phyloP scores from a whole-genome alignment of 1,139 yeast species.

The Blastobotrys aristatus region DNA sequence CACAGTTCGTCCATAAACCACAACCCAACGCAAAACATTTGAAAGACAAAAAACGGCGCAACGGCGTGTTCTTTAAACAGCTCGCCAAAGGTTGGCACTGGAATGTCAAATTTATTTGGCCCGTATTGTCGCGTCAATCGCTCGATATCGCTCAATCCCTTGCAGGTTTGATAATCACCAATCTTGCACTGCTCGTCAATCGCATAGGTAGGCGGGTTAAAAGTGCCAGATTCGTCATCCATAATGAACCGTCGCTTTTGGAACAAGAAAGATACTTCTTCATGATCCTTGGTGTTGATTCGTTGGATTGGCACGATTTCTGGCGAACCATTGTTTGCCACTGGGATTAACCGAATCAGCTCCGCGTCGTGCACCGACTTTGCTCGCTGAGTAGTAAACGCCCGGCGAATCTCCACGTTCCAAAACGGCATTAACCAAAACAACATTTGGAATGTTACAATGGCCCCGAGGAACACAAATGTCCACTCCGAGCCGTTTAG shows the following conservation, averaged over 20 bases:
- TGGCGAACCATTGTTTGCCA: constrained; percentile 80
- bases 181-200: constrained; percentile 62
- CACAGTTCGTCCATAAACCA: constrained; percentile 98
- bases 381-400: constrained; percentile 59
- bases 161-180: constrained; percentile 51
- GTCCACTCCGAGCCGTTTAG: constrained; percentile 81
- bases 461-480: constrained; percentile 72
- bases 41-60: constrained; percentile 97
- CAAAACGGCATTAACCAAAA: constrained; percentile 93
- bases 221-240: constrained; percentile 48
- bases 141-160: constrained; percentile 56
- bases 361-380: constrained; percentile 55
- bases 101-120: constrained; percentile 83
- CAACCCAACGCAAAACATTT: constrained; percentile 88
- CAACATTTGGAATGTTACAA: constrained; percentile 67
- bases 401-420: constrained; percentile 68
- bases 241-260: constrained; percentile 90
- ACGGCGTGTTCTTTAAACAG: constrained; percentile 96
- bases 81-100: constrained; percentile 86
- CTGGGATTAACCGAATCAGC: constrained; percentile 71
- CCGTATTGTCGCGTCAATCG: constrained; percentile 65
- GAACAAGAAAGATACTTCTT: constrained; percentile 69
- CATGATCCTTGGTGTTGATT: constrained; percentile 52
- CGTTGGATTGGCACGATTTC: constrained; percentile 66
- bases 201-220: constrained; percentile 76